Base-by-base conservation (phyloP, 805 yeast species). In the Candida boidinii region DNA sequence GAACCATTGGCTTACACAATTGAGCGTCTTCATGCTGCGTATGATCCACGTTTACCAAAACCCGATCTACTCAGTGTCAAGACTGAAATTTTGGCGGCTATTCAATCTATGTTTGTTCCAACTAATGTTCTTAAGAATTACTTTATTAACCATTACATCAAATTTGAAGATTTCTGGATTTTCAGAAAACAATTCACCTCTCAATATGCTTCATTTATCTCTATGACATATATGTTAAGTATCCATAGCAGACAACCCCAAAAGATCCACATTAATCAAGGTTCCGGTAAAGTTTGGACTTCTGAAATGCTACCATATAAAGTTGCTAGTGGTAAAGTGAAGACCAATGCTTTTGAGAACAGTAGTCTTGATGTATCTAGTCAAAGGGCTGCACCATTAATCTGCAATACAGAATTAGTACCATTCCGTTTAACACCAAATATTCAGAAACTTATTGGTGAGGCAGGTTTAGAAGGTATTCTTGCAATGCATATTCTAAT, bases 391-490 rank as follows among this genome's bases (percentile, higher is more conserved):
- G 72, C 81, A 0, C 99, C 99, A 17, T 67, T 90, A 17, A 88
- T 90, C 66, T 80, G 80, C 53, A 86, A 88, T 44, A 75, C 87
- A 12, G 99, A 92, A 53, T 76, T 87, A 41, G 96, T 92, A 31
- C 97, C 98, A 28, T 92, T 92, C 70, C 70, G 99, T 51, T 68
- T 92, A 49, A 90, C 98, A 5, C 98, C 99, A 15, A 92, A 94
- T 52, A 73, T 94, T 35, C 99, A 92, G 55, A 79, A 80, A 42
- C 66, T 92, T 50, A 86, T 92, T 62, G 97, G 98, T 30, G 94
- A 88, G 38, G 76, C 88, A n/a, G 85, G 87, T 5, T 62, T 87
- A 47, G 98, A 92, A 56, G 98, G 98, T 31, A 68, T 94, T 13
- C 73, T 87, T 42, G 77, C 96, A 2, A 86, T 86, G 38, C 76